Evolutionary conservation across 1,284 basidiomycete species (phyloP).

Genomic region (Anthracocystis setariae): DNA sequence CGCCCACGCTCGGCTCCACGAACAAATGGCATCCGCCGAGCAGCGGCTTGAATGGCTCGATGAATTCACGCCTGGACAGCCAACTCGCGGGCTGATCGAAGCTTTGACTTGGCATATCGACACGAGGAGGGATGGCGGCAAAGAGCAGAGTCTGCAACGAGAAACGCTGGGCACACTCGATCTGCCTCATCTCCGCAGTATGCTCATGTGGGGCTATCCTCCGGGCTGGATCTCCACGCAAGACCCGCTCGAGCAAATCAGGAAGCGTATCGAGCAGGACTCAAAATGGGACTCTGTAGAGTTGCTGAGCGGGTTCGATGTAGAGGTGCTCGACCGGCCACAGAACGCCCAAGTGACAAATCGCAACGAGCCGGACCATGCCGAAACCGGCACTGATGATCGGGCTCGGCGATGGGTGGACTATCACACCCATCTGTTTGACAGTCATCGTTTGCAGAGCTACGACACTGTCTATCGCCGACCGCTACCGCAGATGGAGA

Average conservation of each 20-base stretch:
- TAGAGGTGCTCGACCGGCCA: background rate
- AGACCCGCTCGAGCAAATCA: constrained; percentile 18
- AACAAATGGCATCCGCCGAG: constrained; percentile 22
- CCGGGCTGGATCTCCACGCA: constrained; percentile 26
- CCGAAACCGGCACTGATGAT: background rate
- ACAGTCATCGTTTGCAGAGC: constrained; percentile 24
- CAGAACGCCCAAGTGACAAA: background rate
- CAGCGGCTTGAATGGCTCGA: constrained; percentile 23
- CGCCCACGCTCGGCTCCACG: constrained; percentile 24
- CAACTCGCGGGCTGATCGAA: constrained; percentile 10
- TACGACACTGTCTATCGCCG: constrained; percentile 25
- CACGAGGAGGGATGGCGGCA: background rate
- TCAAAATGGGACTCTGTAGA: constrained; percentile 21
- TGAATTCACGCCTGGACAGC: constrained; percentile 22
- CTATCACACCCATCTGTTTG: constrained; percentile 25
- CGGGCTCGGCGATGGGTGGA: constrained; percentile 24
- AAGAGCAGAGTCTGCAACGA: background rate
- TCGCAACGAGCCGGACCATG: background rate
- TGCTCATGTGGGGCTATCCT: constrained; percentile 39
- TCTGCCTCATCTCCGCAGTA: constrained; percentile 19
- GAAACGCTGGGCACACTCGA: background rate
- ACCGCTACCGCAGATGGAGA: constrained; percentile 17
- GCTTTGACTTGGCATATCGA: constrained; percentile 12
- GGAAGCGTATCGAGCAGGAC: constrained; percentile 19
- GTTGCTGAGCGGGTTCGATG: constrained; percentile 17